phyloP scores from a whole-genome alignment of 805 yeast species.

The Schwanniomyces yamadae region DNA sequence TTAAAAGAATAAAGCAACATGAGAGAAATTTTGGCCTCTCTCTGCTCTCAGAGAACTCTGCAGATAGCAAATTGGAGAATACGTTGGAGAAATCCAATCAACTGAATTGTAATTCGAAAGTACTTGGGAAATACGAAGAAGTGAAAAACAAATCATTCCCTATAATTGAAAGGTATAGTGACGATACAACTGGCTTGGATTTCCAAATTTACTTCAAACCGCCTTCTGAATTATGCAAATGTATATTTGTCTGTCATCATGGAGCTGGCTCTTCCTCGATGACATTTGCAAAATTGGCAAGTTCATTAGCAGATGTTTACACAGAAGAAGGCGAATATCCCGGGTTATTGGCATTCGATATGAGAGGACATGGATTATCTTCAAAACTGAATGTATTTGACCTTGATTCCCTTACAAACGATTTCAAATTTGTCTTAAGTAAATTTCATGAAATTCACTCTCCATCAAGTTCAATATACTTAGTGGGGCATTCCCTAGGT shows the following conservation, averaged over 20 bases:
- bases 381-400: slow-evolving; percentile 30
- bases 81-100: no score
- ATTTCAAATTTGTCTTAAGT: slow-evolving; percentile 51
- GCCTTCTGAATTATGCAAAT: slow-evolving; percentile 44
- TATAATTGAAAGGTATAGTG: slow-evolving; percentile 15
- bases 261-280: slow-evolving; percentile 93
- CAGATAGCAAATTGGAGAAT: not conserved
- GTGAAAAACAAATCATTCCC: slow-evolving; percentile 17
- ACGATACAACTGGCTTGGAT: slow-evolving; percentile 7
- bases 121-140: not conserved
- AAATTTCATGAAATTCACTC: slow-evolving; percentile 27
- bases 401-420: slow-evolving; percentile 54
- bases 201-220: slow-evolving; percentile 54
- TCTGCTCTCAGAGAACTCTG: slow-evolving; percentile 16
- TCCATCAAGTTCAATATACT: slow-evolving; percentile 39
- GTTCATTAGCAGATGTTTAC: slow-evolving; percentile 14
- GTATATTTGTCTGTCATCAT: slow-evolving; percentile 77
- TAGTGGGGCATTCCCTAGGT: slow-evolving; percentile 91
- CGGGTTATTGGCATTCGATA: slow-evolving; percentile 73
- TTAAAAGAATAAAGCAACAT: slow-evolving; percentile 22
- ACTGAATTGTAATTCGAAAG: no score
- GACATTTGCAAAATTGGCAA: slow-evolving; percentile 62
- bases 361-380: slow-evolving; percentile 77
- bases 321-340: slow-evolving; percentile 22
- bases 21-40: slow-evolving; percentile 22